phyloP scores from a whole-genome alignment of 169 alveolate genomes.

The Eimeria necatrix region DNA sequence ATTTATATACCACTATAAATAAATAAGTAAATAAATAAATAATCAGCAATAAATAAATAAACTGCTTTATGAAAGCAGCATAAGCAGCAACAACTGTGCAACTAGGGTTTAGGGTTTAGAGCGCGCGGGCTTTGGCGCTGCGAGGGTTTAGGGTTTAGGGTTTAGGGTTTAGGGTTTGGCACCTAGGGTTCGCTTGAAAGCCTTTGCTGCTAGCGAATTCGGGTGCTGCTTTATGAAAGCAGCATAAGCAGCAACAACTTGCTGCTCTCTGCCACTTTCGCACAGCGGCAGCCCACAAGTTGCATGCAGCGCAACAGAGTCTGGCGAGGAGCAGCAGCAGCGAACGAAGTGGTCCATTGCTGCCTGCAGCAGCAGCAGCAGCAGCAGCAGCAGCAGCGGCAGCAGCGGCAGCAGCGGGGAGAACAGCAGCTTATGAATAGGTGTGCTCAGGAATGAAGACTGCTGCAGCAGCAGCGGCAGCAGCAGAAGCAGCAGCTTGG shows the following conservation, averaged over 20 bases:
- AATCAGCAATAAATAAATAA: too few species aligned
- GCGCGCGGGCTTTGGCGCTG: not conserved
- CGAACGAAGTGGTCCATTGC: constrained; percentile 65
- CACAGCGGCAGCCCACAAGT: constrained; percentile 78
- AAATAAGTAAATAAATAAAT: too few species aligned
- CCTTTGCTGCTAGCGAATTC: constrained; percentile 45
- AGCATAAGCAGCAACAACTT: constrained; percentile 69
- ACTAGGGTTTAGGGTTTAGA: not conserved
- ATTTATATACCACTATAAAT: too few species aligned
- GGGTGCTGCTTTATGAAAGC: constrained; percentile 69
- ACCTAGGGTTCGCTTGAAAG: constrained; percentile 74
- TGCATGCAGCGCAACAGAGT: constrained; percentile 76
- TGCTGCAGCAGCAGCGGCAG: too few species aligned
- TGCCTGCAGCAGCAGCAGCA: not conserved
- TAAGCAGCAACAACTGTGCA: not conserved
- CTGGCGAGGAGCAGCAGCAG: constrained; percentile 71
- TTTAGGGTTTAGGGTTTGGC: constrained; percentile 20
- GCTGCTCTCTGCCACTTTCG: constrained; percentile 60
- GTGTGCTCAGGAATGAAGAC: too few species aligned
- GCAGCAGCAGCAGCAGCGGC: not conserved
- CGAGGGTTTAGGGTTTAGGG: not conserved
- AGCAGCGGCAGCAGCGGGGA: not conserved
- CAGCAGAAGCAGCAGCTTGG: not conserved
- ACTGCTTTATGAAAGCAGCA: not conserved
- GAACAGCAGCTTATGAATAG: too few species aligned